These are phyloP conservation scores for Conticribra guillardii DNA, from an alignment of 108 stramenopile species.

Conservation along the genomic window DNA sequence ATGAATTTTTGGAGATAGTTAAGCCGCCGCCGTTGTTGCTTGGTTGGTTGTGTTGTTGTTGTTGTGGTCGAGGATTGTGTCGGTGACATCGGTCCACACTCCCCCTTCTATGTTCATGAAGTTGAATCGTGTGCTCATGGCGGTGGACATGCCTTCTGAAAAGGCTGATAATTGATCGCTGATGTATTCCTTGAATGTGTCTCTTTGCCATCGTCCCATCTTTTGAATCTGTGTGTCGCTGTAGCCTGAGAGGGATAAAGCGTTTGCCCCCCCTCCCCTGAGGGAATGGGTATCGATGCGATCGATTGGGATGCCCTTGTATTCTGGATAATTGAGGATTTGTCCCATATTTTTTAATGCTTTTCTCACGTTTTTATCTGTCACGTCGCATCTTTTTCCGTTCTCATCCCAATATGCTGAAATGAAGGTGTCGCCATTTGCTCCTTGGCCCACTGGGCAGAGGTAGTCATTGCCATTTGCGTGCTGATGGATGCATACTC, in stretches of 20 bases:
- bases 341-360: background rate
- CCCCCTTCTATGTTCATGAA: conserved; percentile 14
- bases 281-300: conserved; percentile 5
- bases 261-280: conserved; percentile 11
- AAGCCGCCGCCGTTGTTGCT: no score
- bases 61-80: background rate
- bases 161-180: background rate
- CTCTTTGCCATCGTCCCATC: conserved; percentile 9
- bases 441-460: conserved; percentile 11
- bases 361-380: background rate
- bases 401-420: no score
- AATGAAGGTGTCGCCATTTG: background rate
- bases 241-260: conserved; percentile 9
- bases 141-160: conserved; percentile 1
- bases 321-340: background rate
- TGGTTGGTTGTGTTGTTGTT: background rate
- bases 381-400: background rate
- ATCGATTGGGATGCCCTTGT: conserved; percentile 2
- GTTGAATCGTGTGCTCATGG: conserved; percentile 1
- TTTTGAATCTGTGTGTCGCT: conserved; percentile 16
- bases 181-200: conserved; percentile 20
- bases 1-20: no score
- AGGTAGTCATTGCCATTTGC: background rate
- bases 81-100: background rate
- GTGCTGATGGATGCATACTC: conserved; percentile 11